Percentiles rank a stretch among this genome's conserved stretches.
Conservation (phyloP, 2,329 filamentous ascomycete species). For the Hypomyces perniciosus region DNA sequence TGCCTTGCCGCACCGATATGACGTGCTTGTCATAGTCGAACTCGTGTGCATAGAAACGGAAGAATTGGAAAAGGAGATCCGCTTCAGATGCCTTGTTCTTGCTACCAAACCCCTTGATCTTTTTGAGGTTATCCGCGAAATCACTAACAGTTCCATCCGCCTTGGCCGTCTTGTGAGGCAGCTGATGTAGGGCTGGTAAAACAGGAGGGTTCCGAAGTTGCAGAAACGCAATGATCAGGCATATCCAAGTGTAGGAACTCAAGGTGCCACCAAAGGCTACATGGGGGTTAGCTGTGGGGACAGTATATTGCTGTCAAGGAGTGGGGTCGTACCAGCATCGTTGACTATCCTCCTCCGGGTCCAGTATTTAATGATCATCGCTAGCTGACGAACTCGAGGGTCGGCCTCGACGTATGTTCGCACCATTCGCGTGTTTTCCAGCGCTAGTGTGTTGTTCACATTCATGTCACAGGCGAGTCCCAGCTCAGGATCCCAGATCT, state of each 20-base stretch:
- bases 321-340: conserved; percentile 70
- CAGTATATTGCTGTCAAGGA: not conserved
- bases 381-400: conserved; percentile 79
- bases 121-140: conserved; percentile 81
- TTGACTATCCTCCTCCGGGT: conserved; percentile 88
- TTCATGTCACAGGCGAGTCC: conserved; percentile 94
- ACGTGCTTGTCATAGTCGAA: conserved; percentile 82
- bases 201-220: conserved; percentile 81
- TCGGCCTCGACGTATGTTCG: conserved; percentile 94
- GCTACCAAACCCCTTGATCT: conserved; percentile 65
- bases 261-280: conserved; percentile 85
- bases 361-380: conserved; percentile 98
- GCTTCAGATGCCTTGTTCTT: conserved; percentile 79
- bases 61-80: conserved; percentile 89
- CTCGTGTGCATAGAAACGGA: conserved; percentile 89
- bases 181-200: conserved; percentile 76
- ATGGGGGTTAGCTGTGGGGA: conserved; percentile 16
- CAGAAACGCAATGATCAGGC: conserved; percentile 92
- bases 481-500: conserved; percentile 95
- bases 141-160: conserved; percentile 63
- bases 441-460: conserved; percentile 90
- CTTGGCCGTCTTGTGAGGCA: conserved; percentile 41
- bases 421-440: conserved; percentile 98
- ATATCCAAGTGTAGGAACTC: conserved; percentile 99
- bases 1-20: conserved; percentile 78